Conservation (phyloP, 805 yeast species). For the Candida schatavii region DNA sequence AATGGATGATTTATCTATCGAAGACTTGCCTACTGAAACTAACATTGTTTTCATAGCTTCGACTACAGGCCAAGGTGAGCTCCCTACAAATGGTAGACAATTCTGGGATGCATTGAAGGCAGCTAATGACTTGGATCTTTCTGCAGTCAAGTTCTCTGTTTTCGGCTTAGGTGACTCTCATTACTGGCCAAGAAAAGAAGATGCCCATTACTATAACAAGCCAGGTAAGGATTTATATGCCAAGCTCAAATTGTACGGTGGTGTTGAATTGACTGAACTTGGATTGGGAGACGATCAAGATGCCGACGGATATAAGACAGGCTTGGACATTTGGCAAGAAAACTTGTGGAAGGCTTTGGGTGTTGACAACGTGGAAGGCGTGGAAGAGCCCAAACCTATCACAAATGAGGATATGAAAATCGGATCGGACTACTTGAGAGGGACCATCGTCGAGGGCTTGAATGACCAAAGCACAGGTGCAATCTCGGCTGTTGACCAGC, state of each 20-base stretch:
- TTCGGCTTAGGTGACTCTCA: slow-evolving; percentile 80
- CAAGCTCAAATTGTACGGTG: slow-evolving; percentile 69
- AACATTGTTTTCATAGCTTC: slow-evolving; percentile 69
- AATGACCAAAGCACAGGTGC: slow-evolving; percentile 84
- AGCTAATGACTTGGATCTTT: slow-evolving; percentile 62
- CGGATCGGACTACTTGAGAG: slow-evolving; percentile 83
- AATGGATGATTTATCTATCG: slow-evolving; percentile 70
- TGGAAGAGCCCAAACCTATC: slow-evolving; percentile 84
- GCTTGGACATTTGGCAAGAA: slow-evolving; percentile 85
- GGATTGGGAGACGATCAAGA: slow-evolving; percentile 98
- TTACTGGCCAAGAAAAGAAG: slow-evolving; percentile 98
- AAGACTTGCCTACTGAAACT: slow-evolving; percentile 68
- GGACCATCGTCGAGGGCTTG: slow-evolving; percentile 87
- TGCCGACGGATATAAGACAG: slow-evolving; percentile 92
- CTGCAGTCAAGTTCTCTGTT: slow-evolving; percentile 54
- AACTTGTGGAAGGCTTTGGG: slow-evolving; percentile 85
- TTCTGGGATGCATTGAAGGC: slow-evolving; percentile 72
- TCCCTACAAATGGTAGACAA: slow-evolving; percentile 76
- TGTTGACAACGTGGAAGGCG: slow-evolving; percentile 75
- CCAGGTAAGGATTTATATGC: slow-evolving; percentile 75
- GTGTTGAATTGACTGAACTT: slow-evolving; percentile 63
- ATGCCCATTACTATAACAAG: slow-evolving; percentile 88
- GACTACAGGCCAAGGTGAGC: slow-evolving; percentile 85
- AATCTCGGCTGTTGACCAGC: slow-evolving; percentile 86
- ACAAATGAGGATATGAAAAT: slow-evolving; percentile 96